Evolutionary conservation across 1,284 basidiomycete species (phyloP), one percentile per base, ranked within the genome.

Genomic region (Erythrobasidium hasegawianum): DNA sequence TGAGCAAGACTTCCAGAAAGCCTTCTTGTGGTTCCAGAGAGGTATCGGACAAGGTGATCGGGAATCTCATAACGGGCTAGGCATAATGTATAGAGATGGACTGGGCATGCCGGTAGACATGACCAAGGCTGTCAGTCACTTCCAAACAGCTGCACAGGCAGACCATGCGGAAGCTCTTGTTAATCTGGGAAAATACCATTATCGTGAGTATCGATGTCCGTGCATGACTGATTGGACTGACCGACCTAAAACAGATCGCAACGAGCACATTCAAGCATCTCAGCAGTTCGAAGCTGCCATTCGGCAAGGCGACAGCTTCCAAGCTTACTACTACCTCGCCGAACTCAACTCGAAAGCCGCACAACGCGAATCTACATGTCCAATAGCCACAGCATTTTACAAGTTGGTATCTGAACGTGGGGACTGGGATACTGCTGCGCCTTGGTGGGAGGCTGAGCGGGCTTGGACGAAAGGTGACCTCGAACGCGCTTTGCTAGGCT

Each of bases 1-100:
- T 5, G 62, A 65, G 20, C 82, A 83, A 70, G 90, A 97, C 77
- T 83, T 83, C 45, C 80, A 79, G 20, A 79, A 85, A 67, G 96
- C 95, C 13, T 90, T 86, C 79, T 84, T 95, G 78, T 99, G 96
- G 96, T 94, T 94, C 74, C 87, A 91, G 72, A 82, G 94, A 50
- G 95, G 92, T 0, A 2, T 58, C 9, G 39, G 8, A 1, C 59
- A 86, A 74, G 87, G 86, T 33, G 92, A 97, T 72, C 83, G 87
- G 69, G 93, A 96, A 76, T 88, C 87, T 64, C 84, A 88, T 69
- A 96, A 96, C 75, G 88, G 87, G 0, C 80, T 98, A 18, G 96
- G 94, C 0, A 86, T 97, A 71, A 91, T 98, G 71, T 88, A 87
- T 78, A 83, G 93, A 52, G 93, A 98, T 74, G 95, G 91, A 0